These are phyloP conservation scores for Pseudozyma flocculosa DNA, from an alignment of 1,284 basidiomycete genomes.

Conservation along the genomic window DNA sequence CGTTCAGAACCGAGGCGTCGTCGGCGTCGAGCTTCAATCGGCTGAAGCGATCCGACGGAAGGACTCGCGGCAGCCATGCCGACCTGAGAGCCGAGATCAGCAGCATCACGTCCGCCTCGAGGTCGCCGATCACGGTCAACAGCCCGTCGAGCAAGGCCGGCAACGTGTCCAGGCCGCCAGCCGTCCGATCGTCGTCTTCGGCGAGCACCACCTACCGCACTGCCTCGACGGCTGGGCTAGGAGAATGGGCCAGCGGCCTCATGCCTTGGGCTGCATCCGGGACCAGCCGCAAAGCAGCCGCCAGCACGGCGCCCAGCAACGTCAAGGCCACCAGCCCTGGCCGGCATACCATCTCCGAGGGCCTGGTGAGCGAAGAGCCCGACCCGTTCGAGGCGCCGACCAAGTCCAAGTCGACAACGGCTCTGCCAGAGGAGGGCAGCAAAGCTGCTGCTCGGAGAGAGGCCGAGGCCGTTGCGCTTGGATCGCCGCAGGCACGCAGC, in stretches of 20 bases:
- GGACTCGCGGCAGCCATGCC: background rate
- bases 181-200: background rate
- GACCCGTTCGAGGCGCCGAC: conserved; percentile 2
- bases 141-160: background rate
- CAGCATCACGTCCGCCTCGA: background rate
- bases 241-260: conserved; percentile 41
- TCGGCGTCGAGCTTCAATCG: background rate
- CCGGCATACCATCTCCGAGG: conserved; percentile 8
- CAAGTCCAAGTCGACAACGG: background rate
- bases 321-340: conserved; percentile 36
- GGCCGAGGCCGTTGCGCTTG: background rate
- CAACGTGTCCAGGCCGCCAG: background rate
- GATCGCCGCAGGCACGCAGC: background rate
- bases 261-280: conserved; percentile 33
- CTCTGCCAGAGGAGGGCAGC: background rate
- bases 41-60: background rate
- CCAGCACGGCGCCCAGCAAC: conserved; percentile 31
- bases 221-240: conserved; percentile 6
- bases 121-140: background rate
- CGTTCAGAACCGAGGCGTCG: background rate
- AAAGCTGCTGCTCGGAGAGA: background rate
- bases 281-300: conserved; percentile 25
- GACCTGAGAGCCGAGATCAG: background rate
- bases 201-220: background rate
- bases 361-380: background rate